Base-by-base conservation (phyloP, 1,139 yeast genomes). In the Protomyces gravidus region DNA sequence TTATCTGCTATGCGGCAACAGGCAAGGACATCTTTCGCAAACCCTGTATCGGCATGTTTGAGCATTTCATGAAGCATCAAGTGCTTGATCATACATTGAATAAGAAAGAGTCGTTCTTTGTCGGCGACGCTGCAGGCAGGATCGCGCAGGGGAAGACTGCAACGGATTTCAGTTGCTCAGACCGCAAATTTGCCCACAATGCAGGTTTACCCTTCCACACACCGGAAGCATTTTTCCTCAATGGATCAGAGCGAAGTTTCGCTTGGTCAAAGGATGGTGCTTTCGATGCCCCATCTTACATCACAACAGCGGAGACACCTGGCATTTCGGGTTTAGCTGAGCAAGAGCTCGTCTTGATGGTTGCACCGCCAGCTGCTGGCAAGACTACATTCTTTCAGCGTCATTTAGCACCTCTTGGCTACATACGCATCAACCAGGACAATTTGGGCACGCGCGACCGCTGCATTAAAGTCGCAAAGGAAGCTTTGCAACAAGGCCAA, bases 121-220 rank as follows among this genome's bases (percentile, higher is more conserved):
- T 90, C n/a, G 98, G 98, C 3, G 98, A 92, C 74, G 97, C 97
- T 0, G 97, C 97, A 5, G 98, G 97, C 0, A 75, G 97, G 58
- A 68, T 70, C 1, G 70, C 68, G 0, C 97, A 90, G 70, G 63
- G 55, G 30, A 59, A 63, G 19, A 45, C 32, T 21, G 61, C 25
- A 27, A n/a, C 33, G 5, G 58, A 50, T 21, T 85, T 84, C 69
- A 86, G 90, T 76, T 90, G 87, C 67, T 79, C 87, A 59, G 97
- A 90, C 70, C 71, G 71, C 64, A 68, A 64, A 62, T 89, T 90
- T 75, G 96, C 97, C 0, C 67, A 75, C 51, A 77, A 75, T 25
- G 68, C 79, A 0, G 80, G 80, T 0, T 52, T 89, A 1, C 65
- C 67, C 40, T 89, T 88, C 68, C 73, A 73, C 60, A 75, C 82